These are phyloP conservation scores for Onygenales sp. DNA, from an alignment of 2,329 filamentous ascomycete genomes.

Conservation along the genomic window DNA sequence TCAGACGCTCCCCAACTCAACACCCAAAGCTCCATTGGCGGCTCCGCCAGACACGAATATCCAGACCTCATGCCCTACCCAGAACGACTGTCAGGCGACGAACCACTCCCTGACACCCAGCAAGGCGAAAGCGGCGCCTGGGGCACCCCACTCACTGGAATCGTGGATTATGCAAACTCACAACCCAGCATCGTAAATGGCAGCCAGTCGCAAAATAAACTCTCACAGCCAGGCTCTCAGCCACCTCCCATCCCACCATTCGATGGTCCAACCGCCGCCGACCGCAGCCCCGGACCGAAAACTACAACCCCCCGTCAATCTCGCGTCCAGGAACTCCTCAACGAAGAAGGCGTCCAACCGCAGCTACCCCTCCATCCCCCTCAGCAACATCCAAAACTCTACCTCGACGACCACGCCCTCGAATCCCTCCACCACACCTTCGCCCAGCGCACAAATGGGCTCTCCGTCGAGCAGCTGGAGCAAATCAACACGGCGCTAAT, in stretches of 20 bases:
- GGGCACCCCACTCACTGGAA: conserved; percentile 16
- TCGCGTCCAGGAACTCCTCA: conserved; percentile 5
- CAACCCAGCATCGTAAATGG: conserved; percentile 21
- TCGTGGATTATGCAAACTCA: conserved; percentile 19
- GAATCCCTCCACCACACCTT: conserved; percentile 53
- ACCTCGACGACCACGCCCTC: conserved; percentile 43
- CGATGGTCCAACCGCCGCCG: conserved; percentile 12
- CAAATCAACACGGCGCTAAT: conserved; percentile 86
- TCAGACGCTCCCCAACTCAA: conserved; percentile 60
- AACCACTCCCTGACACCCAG: conserved; percentile 57
- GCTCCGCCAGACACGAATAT: conserved; percentile 33
- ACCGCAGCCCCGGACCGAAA: conserved; percentile 15
- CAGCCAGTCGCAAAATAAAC: conserved; percentile 27
- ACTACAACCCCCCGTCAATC: conserved; percentile 13
- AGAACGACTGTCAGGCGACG: conserved; percentile 45
- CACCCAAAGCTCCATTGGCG: conserved; percentile 48
- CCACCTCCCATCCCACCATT: conserved; percentile 31
- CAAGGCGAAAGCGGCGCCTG: conserved; percentile 31
- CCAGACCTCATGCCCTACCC: conserved; percentile 45
- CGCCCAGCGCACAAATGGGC: conserved; percentile 60
- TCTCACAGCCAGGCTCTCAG: conserved; percentile 22
- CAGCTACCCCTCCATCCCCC: background rate
- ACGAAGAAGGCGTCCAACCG: conserved; percentile 1
- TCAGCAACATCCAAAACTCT: conserved; percentile 7
- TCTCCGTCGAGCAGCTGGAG: conserved; percentile 87